Evolutionary conservation across 441 rosid species (phyloP), one percentile per base, ranked within the genome.

Genomic region (Euphorbia celastroides): DNA sequence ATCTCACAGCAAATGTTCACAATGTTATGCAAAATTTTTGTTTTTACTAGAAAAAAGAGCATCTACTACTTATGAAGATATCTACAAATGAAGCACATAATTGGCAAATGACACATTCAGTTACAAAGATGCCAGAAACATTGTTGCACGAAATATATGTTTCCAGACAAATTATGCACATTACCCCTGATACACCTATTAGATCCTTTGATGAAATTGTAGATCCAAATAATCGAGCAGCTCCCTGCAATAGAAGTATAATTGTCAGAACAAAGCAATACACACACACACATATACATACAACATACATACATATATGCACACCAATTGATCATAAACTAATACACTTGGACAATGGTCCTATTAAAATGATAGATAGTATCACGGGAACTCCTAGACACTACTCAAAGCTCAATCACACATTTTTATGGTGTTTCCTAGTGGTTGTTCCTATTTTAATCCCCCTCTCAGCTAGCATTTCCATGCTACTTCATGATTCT

Each of bases 141-240:
- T 36, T 55, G n/a, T 57, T 27, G 38, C 27, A 46, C 17, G 26
- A 57, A 31, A 57, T 26, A 26, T 46, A 63, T 23, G 57, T 60
- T 11, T 12, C 36, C 25, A 65, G 51, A 30, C 5, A 68, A 66
- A 57, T 60, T 63, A 8, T 36, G 65, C 64, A 62, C 57, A 60
- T 85, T 82, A 88, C 97, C 82, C 97, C 99, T 54, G 99, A 92
- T 58, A 92, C 97, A 52, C 80, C 65, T 56, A 92, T 80, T 63
- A 94, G 86, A 68, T 94, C 91, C 69, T 69, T 87, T 13, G 94
- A 88, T 68, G 89, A 84, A 76, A 92, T 86, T 52, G 91, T 79
- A 73, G 96, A 94, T 76, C 99, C 97, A 82, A 78, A 92, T 70
- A 94, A 78, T 55, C 98, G 91, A 73, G 99, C 88, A 73, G 87